These are phyloP conservation scores for Trypanosoma boissoni DNA, from an alignment of 208 protist species.

Conservation along the genomic window DNA sequence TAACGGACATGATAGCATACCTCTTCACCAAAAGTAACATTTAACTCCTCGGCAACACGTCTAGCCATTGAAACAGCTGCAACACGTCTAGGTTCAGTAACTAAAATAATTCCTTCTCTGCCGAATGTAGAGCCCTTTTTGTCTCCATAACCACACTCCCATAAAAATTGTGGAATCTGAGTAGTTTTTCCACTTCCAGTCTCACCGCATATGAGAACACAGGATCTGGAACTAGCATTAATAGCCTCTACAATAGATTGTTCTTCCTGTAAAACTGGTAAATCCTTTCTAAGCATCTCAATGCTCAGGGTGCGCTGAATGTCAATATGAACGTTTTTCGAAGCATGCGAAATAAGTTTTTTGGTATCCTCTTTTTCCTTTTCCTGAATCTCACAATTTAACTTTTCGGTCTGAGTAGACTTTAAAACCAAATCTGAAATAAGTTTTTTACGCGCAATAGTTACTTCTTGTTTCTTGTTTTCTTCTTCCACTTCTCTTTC, in stretches of 20 bases:
- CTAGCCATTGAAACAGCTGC: conserved; percentile 98
- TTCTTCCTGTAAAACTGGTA: conserved; percentile 87
- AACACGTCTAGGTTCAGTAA: conserved; percentile 99
- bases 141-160: conserved; percentile 89
- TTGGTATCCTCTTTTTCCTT: conserved; percentile 37
- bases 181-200: conserved; percentile 98
- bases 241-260: conserved; percentile 91
- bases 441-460: conserved; percentile 35
- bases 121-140: conserved; percentile 57
- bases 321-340: conserved; percentile 60
- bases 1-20: conserved; percentile 98
- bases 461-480: conserved; percentile 27
- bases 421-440: conserved; percentile 26
- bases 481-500: conserved; percentile 52
- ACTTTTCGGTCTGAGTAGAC: conserved; percentile 25
- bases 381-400: conserved; percentile 42
- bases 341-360: conserved; percentile 35
- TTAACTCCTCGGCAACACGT: conserved; percentile 97
- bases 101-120: conserved; percentile 82
- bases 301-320: conserved; percentile 62
- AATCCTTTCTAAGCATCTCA: conserved; percentile 46
- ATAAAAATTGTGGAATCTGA: conserved; percentile 93
- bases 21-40: conserved; percentile 79
- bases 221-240: conserved; percentile 58
- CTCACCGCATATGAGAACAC: conserved; percentile 96